Conservation (phyloP, 176 grass and related monocot genomes). For the Pontederia crassipes region DNA sequence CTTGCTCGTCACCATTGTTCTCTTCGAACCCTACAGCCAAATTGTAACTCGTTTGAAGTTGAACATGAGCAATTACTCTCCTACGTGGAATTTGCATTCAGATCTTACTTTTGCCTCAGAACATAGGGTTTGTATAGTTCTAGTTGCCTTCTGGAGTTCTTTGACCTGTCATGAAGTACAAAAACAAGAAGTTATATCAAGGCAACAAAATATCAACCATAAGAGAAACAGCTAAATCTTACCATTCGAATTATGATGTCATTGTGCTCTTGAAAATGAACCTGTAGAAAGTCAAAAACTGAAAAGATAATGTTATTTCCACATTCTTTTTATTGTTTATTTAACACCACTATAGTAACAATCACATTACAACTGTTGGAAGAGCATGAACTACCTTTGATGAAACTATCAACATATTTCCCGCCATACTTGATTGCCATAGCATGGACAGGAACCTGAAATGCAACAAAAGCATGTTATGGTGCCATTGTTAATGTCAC, state of each 20-base stretch:
- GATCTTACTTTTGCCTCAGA: slow-evolving; percentile 62
- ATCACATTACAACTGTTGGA: background rate
- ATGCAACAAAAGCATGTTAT: background rate
- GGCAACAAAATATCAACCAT: slow-evolving; percentile 12
- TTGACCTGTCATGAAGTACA: slow-evolving; percentile 36
- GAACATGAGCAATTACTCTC: background rate
- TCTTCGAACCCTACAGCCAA: slow-evolving; percentile 41
- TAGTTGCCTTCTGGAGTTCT: slow-evolving; percentile 68
- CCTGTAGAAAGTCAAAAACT: slow-evolving; percentile 68
- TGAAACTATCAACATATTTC: slow-evolving; percentile 69
- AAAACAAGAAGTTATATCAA: slow-evolving; percentile 7
- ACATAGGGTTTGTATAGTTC: slow-evolving; percentile 81
- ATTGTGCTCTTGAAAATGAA: slow-evolving; percentile 49
- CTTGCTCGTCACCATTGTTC: slow-evolving; percentile 84
- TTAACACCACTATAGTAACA: background rate
- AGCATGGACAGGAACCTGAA: slow-evolving; percentile 61
- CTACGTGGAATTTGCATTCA: background rate
- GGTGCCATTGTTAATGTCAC: background rate
- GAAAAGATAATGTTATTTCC: slow-evolving; percentile 18
- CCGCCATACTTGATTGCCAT: slow-evolving; percentile 83
- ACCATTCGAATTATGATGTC: slow-evolving; percentile 48
- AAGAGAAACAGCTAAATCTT: slow-evolving; percentile 10
- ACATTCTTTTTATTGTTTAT: background rate
- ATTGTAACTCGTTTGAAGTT: background rate
- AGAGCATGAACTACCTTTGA: slow-evolving; percentile 47